Percentiles rank a stretch among this genome's conserved stretches.
Evolutionary conservation across 768 basidiomycete species (phyloP).

Genomic region (Russula sp.): DNA sequence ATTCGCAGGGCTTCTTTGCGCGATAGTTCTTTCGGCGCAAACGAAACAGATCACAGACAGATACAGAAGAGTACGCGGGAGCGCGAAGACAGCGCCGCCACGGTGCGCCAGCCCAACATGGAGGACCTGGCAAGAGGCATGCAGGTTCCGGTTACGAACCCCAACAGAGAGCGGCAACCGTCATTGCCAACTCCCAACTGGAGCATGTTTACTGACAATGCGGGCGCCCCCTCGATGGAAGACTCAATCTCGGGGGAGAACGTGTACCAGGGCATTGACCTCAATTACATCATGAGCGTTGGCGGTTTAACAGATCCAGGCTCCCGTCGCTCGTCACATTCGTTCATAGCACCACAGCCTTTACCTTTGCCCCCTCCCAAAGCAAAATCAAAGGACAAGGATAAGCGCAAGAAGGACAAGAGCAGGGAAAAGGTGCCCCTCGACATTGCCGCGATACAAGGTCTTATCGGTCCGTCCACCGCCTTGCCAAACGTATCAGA

Average conservation of each 20-base stretch:
- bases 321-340: slow-evolving; percentile 18
- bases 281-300: slow-evolving; percentile 16
- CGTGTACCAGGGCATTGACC: slow-evolving; percentile 16
- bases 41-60: not conserved
- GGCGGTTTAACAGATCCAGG: not conserved
- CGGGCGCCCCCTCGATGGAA: not conserved
- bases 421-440: not conserved
- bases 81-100: slow-evolving; percentile 11
- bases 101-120: slow-evolving; percentile 8
- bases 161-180: slow-evolving; percentile 6
- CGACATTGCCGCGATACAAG: not conserved
- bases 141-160: not conserved
- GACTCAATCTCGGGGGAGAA: slow-evolving; percentile 6
- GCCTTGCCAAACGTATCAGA: not conserved
- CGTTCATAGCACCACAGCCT: slow-evolving; percentile 11
- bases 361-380: slow-evolving; percentile 13
- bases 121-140: not conserved
- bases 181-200: slow-evolving; percentile 12
- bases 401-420: slow-evolving; percentile 17
- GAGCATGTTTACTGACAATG: slow-evolving; percentile 10
- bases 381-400: slow-evolving; percentile 9
- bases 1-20: slow-evolving; percentile 9
- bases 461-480: not conserved
- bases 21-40: not conserved
- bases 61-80: not conserved